Conservation (phyloP, 805 yeast species). For the Suhomyces pyralidae region DNA sequence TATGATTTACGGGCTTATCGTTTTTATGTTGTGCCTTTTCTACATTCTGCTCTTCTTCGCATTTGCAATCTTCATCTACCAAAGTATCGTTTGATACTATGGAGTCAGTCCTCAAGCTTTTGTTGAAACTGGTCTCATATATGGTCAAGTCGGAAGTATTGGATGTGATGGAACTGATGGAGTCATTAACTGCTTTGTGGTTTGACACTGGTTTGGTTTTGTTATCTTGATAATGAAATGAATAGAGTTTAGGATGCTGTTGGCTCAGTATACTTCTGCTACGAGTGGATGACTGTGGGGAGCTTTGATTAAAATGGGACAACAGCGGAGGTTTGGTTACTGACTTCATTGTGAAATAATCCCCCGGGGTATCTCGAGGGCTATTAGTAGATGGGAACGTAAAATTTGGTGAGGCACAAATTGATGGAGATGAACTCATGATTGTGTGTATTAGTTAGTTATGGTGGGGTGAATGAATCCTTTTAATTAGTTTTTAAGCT, state of each 20-base stretch:
- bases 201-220: neutral
- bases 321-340: neutral
- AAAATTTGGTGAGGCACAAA: slow-evolving; percentile 22
- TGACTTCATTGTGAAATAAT: slow-evolving; percentile 13
- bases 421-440: slow-evolving; percentile 18
- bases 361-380: slow-evolving; percentile 9
- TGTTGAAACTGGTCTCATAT: slow-evolving; percentile 9
- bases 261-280: neutral
- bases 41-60: neutral
- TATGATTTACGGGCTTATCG: slow-evolving; percentile 8
- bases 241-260: neutral
- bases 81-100: slow-evolving; percentile 30
- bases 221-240: neutral
- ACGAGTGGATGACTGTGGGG: neutral
- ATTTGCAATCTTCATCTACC: slow-evolving; percentile 20
- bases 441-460: neutral
- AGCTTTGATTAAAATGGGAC: neutral
- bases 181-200: slow-evolving; percentile 14
- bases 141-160: slow-evolving; percentile 23
- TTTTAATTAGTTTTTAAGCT: neutral
- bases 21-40: neutral
- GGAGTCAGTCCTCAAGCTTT: slow-evolving; percentile 14
- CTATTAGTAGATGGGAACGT: slow-evolving; percentile 16
- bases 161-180: slow-evolving; percentile 28
- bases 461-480: neutral